Conservation (phyloP, 73 alveolate species). For the Halteria grandinella region DNA sequence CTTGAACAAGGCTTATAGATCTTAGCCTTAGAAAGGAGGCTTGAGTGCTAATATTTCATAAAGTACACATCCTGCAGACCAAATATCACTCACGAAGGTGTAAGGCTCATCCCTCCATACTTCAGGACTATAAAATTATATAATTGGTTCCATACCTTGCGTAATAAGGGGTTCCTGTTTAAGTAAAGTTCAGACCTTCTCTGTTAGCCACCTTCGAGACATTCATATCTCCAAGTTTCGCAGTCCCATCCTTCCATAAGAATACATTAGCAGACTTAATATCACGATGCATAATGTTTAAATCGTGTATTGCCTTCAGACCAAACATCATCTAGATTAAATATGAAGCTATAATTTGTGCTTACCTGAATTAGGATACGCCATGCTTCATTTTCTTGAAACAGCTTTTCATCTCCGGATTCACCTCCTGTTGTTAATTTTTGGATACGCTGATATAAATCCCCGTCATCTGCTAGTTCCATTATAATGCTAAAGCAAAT, state of each 20-base stretch:
- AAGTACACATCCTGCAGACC: slow-evolving; percentile 87
- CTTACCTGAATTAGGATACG: slow-evolving; percentile 76
- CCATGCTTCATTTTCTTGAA: slow-evolving; percentile 88
- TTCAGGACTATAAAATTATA: slow-evolving; percentile 71
- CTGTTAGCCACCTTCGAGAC: slow-evolving; percentile 80
- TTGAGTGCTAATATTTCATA: slow-evolving; percentile 80
- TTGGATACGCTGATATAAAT: slow-evolving; percentile 61
- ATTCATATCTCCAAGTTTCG: slow-evolving; percentile 87
- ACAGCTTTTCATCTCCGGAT: slow-evolving; percentile 56
- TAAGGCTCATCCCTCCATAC: slow-evolving; percentile 90
- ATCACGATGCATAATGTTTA: slow-evolving; percentile 83
- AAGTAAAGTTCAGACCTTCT: slow-evolving; percentile 83
- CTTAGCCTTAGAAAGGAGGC: slow-evolving; percentile 82
- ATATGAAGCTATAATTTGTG: not conserved
- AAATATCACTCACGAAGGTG: slow-evolving; percentile 81
- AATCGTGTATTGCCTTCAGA: slow-evolving; percentile 78
- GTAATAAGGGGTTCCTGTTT: slow-evolving; percentile 94
- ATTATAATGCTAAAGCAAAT: slow-evolving; percentile 66
- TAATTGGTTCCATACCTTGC: slow-evolving; percentile 70
- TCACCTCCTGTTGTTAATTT: too few species aligned
- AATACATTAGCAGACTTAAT: slow-evolving; percentile 85
- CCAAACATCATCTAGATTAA: slow-evolving; percentile 55
- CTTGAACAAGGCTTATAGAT: slow-evolving; percentile 80
- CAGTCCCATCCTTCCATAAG: slow-evolving; percentile 75
- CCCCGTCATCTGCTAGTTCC: slow-evolving; percentile 75